Percentiles rank a stretch among this genome's conserved stretches.
Evolutionary conservation across 192 early-diverging fungal genomes (phyloP).

Genomic region (Podila horticola): DNA sequence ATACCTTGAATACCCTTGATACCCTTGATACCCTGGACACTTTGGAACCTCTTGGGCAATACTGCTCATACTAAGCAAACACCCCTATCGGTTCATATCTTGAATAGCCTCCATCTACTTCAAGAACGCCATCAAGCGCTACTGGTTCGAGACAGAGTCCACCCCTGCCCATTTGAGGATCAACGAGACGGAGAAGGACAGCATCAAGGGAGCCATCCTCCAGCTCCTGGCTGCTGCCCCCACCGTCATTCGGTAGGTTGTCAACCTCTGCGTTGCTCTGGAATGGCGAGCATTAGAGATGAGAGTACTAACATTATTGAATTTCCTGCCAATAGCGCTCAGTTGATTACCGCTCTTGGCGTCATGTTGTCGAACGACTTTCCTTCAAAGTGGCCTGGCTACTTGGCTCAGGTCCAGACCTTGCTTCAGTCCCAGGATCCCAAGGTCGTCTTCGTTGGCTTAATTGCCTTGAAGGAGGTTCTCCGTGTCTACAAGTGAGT

Average conservation of each 20-base stretch:
- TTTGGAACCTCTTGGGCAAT: too few species aligned
- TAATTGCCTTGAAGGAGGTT: slow-evolving; percentile 83
- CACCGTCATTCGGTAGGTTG: slow-evolving; percentile 31
- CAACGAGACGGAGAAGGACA: slow-evolving; percentile 38
- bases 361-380: slow-evolving; percentile 84
- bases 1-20: too few species aligned
- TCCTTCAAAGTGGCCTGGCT: slow-evolving; percentile 84
- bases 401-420: slow-evolving; percentile 71
- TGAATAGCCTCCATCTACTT: slow-evolving; percentile 49
- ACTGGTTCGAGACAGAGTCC: slow-evolving; percentile 46
- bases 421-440: slow-evolving; percentile 74
- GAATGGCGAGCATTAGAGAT: not conserved
- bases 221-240: slow-evolving; percentile 45
- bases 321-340: slow-evolving; percentile 54
- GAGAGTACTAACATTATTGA: not conserved
- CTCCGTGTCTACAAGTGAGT: slow-evolving; percentile 82
- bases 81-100: not conserved
- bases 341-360: slow-evolving; percentile 82
- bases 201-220: slow-evolving; percentile 44
- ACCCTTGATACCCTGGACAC: too few species aligned
- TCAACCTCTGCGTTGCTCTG: not conserved
- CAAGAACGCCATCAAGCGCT: slow-evolving; percentile 49
- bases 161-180: slow-evolving; percentile 46
- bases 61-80: not conserved
- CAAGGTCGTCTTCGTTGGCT: slow-evolving; percentile 78